A percentile compares a stretch with the other conserved stretches of the same genome.
Conservation (phyloP, 805 yeast species). For the Kodamaea sagamina region DNA sequence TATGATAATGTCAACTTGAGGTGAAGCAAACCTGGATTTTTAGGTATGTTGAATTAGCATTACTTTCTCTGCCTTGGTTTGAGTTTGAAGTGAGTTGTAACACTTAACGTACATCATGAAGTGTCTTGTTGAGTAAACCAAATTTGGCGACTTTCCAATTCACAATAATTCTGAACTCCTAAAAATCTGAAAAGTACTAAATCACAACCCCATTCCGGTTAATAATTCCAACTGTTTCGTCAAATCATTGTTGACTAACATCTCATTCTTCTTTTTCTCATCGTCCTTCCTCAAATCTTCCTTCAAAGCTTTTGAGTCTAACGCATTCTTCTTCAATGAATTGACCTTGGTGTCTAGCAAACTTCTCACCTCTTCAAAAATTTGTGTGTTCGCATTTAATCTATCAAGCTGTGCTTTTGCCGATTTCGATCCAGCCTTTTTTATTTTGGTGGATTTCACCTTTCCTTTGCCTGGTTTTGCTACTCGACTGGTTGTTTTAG, state of each 20-base stretch:
- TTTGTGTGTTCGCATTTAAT: conserved; percentile 31
- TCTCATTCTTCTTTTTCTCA: conserved; percentile 27
- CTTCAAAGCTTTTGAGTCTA: conserved; percentile 37
- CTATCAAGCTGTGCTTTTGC: conserved; percentile 36
- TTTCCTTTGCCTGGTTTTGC: conserved; percentile 3
- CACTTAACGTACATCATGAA: too few relatives aligned
- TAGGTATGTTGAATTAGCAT: too few relatives aligned
- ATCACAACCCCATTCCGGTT: conserved; percentile 42
- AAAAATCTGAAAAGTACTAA: too few relatives aligned
- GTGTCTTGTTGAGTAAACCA: too few relatives aligned
- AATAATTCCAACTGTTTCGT: conserved; percentile 49
- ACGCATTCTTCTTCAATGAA: conserved; percentile 26
- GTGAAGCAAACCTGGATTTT: too few relatives aligned
- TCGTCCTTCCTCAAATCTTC: conserved; percentile 44
- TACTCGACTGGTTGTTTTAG: not conserved
- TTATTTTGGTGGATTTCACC: conserved; percentile 15
- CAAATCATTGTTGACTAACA: conserved; percentile 43
- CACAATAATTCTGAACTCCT: too few relatives aligned
- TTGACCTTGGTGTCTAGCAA: conserved; percentile 18
- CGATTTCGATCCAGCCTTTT: conserved; percentile 27
- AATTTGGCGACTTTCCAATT: too few relatives aligned
- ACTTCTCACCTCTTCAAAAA: conserved; percentile 24
- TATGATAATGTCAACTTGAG: too few relatives aligned
- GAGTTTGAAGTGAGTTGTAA: too few relatives aligned
- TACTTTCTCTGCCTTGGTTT: too few relatives aligned